phyloP scores from a whole-genome alignment of 495 filamentous ascomycete species.

The Xylaria sp. region DNA sequence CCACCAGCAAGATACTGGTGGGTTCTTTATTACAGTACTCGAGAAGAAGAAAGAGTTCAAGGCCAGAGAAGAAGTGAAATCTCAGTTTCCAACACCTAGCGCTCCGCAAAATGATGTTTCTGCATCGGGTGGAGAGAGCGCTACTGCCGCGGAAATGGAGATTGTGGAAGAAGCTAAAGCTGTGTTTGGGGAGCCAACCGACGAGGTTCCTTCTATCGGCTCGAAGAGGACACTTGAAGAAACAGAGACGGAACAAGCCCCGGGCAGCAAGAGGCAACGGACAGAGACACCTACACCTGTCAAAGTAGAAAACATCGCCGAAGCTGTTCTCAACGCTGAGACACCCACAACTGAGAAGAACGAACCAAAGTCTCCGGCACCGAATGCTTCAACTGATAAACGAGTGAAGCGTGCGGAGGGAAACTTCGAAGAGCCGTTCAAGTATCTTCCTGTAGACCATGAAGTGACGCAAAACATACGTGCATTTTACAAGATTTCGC shows the following conservation, averaged over 20 bases:
- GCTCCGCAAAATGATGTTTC: conserved; percentile 36
- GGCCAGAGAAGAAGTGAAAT: conserved; percentile 75
- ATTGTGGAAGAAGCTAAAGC: conserved; percentile 45
- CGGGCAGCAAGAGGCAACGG: conserved; percentile 37
- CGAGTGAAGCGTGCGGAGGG: conserved; percentile 35
- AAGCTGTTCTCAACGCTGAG: conserved; percentile 29
- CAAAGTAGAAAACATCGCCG: conserved; percentile 28
- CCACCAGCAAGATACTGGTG: conserved; percentile 93
- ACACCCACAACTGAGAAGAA: conserved; percentile 30
- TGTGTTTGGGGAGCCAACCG: conserved; percentile 40
- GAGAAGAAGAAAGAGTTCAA: conserved; percentile 90
- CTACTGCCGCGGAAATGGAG: conserved; percentile 48
- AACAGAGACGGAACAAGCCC: conserved; percentile 34
- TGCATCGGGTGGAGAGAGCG: conserved; percentile 36
- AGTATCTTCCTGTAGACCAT: conserved; percentile 77
- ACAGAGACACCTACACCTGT: conserved; percentile 33
- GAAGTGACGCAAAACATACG: conserved; percentile 75
- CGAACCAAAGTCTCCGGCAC: conserved; percentile 30
- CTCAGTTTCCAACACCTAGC: conserved; percentile 47
- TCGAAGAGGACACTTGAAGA: conserved; percentile 44
- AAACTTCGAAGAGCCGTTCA: conserved; percentile 84
- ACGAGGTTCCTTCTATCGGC: conserved; percentile 39
- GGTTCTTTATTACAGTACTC: conserved; percentile 94
- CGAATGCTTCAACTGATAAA: conserved; percentile 34
- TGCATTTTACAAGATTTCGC: conserved; percentile 80